These are phyloP conservation scores for Hordeum marinum DNA, from an alignment of 176 grass and related monocot species.

Conservation along the genomic window DNA sequence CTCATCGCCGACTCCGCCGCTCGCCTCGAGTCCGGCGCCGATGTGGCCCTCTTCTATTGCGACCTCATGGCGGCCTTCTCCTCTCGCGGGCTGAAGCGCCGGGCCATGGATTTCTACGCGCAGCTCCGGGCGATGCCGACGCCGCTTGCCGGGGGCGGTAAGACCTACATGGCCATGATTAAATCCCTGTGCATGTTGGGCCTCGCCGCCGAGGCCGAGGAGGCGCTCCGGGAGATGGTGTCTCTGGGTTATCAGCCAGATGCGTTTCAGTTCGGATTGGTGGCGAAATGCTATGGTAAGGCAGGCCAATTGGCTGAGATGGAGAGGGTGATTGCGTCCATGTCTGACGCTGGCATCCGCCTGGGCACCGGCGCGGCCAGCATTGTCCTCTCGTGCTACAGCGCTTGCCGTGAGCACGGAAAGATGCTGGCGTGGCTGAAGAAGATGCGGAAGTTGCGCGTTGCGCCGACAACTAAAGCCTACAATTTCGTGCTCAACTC, in stretches of 20 bases:
- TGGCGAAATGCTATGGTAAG: conserved; percentile 72
- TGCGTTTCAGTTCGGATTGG: conserved; percentile 50
- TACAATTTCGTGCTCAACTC: conserved; percentile 66
- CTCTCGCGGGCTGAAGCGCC: conserved; percentile 46
- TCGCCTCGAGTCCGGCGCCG: conserved; percentile 28
- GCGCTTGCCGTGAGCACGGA: conserved; percentile 38
- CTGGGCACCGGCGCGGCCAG: conserved; percentile 52
- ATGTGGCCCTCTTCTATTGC: conserved; percentile 61
- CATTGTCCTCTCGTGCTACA: conserved; percentile 79
- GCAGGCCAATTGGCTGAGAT: conserved; percentile 46
- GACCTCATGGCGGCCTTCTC: conserved; percentile 77
- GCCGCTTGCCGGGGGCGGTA: conserved; percentile 29
- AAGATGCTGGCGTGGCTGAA: conserved; percentile 58
- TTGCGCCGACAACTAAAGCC: conserved; percentile 37
- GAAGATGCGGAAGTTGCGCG: conserved; percentile 38
- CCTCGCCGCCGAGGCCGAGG: conserved; percentile 58
- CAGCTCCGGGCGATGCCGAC: conserved; percentile 40
- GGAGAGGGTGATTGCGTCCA: conserved; percentile 59
- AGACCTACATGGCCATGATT: conserved; percentile 44
- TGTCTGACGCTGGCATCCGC: conserved; percentile 53
- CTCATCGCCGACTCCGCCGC: conserved; percentile 51
- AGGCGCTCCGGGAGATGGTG: conserved; percentile 56
- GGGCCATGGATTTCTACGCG: conserved; percentile 38
- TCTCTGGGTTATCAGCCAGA: conserved; percentile 45
- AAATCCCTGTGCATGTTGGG: conserved; percentile 74